These are phyloP conservation scores for Tuber indicum DNA, from an alignment of 495 filamentous ascomycete genomes.

Conservation along the genomic window DNA sequence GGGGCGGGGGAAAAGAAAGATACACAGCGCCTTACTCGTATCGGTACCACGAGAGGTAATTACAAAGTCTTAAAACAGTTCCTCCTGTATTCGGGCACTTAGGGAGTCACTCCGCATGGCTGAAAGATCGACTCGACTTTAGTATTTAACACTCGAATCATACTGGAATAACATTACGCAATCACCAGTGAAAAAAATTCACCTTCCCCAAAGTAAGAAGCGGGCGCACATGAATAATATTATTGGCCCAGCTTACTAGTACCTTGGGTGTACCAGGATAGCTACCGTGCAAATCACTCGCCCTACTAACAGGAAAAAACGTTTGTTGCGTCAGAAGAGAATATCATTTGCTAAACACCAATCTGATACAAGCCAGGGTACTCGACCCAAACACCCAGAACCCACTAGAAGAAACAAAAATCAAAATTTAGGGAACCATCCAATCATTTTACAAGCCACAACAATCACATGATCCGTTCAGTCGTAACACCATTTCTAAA, in stretches of 20 bases:
- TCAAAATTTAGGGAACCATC: background rate
- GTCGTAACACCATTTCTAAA: slow-evolving; percentile 9
- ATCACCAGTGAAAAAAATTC: too few relatives aligned
- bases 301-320: background rate
- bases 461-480: slow-evolving; percentile 97
- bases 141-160: too few relatives aligned
- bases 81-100: too few relatives aligned
- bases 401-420: background rate
- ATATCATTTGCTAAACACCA: background rate
- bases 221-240: background rate
- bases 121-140: too few relatives aligned
- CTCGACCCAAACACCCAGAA: background rate
- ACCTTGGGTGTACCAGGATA: background rate
- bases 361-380: background rate
- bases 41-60: too few relatives aligned
- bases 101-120: too few relatives aligned
- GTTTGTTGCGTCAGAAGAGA: background rate
- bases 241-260: background rate
- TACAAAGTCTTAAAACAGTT: too few relatives aligned
- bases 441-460: slow-evolving; percentile 81
- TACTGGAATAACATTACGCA: too few relatives aligned
- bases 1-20: too few relatives aligned
- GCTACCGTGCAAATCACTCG: background rate
- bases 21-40: too few relatives aligned
- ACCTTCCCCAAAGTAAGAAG: background rate